Evolutionary conservation across 495 filamentous ascomycete genomes (phyloP).

Genomic region (Aspergillus nidulans): DNA sequence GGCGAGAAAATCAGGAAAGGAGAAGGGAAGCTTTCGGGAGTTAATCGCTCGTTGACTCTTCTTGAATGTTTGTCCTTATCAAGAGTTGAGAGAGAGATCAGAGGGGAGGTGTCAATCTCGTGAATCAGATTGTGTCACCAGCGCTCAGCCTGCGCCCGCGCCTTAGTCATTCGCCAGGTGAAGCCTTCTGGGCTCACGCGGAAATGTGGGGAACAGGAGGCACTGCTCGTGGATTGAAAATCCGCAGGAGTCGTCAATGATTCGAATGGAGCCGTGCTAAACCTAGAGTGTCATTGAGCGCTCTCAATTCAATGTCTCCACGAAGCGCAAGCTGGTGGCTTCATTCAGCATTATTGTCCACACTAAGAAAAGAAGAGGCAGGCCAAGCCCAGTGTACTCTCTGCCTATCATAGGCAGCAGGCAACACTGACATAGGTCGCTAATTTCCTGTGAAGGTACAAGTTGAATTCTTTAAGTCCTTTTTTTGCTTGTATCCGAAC

Average conservation of each 20-base stretch:
- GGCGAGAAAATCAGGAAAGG: not conserved
- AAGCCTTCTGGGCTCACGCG: not conserved
- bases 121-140: constrained; percentile 1
- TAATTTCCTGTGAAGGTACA: too few species aligned
- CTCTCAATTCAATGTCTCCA: not conserved
- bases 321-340: not conserved
- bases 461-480: too few species aligned
- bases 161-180: constrained; percentile 6
- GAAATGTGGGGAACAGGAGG: constrained; percentile 3
- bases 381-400: not conserved
- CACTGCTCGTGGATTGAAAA: not conserved
- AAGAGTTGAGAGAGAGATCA: not conserved
- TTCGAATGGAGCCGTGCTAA: not conserved
- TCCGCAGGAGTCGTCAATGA: not conserved
- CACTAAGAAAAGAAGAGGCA: constrained; percentile 6
- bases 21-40: constrained; percentile 3
- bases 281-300: not conserved
- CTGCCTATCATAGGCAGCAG: not conserved
- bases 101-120: not conserved
- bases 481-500: too few species aligned
- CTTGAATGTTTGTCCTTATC: constrained; percentile 11
- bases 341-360: not conserved
- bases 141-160: not conserved
- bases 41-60: constrained; percentile 11
- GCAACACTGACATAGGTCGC: not conserved